A percentile compares a stretch with the other conserved stretches of the same genome.
Evolutionary conservation across 1,139 yeast species (phyloP).

Genomic region (Hansenula lynferdii): DNA sequence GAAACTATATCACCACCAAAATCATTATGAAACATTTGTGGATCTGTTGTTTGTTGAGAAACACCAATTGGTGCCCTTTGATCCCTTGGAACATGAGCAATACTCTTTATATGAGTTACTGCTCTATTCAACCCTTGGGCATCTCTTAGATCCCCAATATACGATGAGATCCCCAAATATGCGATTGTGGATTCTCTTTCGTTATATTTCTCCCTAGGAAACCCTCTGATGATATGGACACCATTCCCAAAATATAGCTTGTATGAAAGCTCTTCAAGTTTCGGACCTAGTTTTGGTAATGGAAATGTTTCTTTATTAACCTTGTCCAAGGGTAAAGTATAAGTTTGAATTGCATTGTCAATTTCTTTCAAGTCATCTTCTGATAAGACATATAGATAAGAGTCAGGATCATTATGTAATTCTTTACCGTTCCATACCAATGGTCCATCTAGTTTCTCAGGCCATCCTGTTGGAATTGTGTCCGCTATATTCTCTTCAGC

Average conservation of each 20-base stretch:
- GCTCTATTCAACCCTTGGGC: constrained; percentile 7
- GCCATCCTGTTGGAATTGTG: constrained; percentile 6
- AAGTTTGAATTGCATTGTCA: constrained; percentile 2
- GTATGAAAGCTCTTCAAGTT: not conserved
- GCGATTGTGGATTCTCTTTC: constrained; percentile 1
- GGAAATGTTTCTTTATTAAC: constrained; percentile 1
- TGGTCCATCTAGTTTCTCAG: constrained; percentile 3
- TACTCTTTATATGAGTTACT: constrained; percentile 5
- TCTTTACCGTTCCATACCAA: constrained; percentile 4
- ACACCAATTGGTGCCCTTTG: constrained; percentile 6
- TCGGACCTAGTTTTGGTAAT: constrained; percentile 1
- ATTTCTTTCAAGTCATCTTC: constrained; percentile 2
- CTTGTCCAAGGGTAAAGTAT: not conserved
- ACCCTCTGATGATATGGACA: constrained; percentile 4
- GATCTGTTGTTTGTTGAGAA: constrained; percentile 6
- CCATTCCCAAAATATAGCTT: constrained; percentile 6
- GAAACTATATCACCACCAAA: constrained; percentile 6
- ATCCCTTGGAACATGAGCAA: constrained; percentile 5
- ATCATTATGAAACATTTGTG: constrained; percentile 8
- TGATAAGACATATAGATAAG: not conserved
- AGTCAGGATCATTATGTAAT: not conserved
- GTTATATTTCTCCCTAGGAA: constrained; percentile 1
- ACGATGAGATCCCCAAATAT: constrained; percentile 4
- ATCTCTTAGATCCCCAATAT: constrained; percentile 6
- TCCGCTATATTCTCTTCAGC: not conserved